Evolutionary conservation across 2,329 filamentous ascomycete species (phyloP), one percentile per base, ranked within the genome.

Genomic region (Trichoderma lentiforme): DNA sequence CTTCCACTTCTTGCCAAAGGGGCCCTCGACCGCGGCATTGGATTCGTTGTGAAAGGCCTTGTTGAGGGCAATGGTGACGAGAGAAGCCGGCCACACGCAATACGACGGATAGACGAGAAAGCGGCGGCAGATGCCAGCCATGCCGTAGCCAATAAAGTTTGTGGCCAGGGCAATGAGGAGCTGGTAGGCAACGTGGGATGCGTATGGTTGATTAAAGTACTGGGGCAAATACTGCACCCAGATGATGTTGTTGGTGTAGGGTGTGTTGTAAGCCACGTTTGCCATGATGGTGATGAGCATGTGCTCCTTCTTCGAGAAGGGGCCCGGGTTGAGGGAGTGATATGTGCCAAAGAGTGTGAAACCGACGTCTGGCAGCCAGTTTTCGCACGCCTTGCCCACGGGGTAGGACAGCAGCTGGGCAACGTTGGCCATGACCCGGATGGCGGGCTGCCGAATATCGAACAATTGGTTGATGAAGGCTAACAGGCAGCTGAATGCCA

Each of bases 211-310:
- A 77, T 88, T 84, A 76, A 87, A 89, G 76, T 85, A 89, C 74
- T 83, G 82, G 0, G 85, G 85, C 51, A 88, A 78, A 69, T 81
- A 83, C 65, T 88, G 86, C 6, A 84, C 84, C 85, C 85, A 87
- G 73, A 88, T 85, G 71, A 88, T 87, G 76, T 86, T 83, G 78
- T 85, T 86, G 3, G 86, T 88, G 76, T 88, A 88, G 0, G 86
- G 86, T 4, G 82, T 82, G 72, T 84, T 84, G 78, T 83, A 86
- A 14, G 85, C 84, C 14, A 87, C 86, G 77, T 91, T 91, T 70
- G 90, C 88, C 86, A 89, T 88, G 78, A 89, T 87, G 72, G 86
- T 86, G 74, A 89, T 87, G 53, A 90, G 82, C 83, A 88, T 87
- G 76, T 90, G 88, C 78, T 90, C 88, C 79, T 90, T 90, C 76